Conservation (phyloP, 192 early-diverging fungal species). For the Phlyctochytrium planicorne region DNA sequence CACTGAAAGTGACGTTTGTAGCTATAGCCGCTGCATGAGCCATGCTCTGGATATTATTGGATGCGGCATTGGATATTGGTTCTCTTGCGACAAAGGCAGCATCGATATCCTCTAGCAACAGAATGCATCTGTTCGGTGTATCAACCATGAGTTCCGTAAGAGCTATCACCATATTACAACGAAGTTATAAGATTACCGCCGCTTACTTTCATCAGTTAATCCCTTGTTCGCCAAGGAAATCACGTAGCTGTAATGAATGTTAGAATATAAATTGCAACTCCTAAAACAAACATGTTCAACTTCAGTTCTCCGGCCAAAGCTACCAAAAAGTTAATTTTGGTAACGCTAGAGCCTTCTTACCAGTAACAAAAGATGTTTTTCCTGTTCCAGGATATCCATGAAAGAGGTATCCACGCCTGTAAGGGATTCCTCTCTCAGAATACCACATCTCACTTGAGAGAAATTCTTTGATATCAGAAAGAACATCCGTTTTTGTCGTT, state of each 20-base stretch:
- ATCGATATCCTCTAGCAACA: slow-evolving; percentile 75
- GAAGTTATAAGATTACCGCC: background rate
- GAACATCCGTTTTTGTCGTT: slow-evolving; percentile 20
- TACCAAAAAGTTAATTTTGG: slow-evolving; percentile 28
- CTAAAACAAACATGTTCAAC: slow-evolving; percentile 58
- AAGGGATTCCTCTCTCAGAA: slow-evolving; percentile 58
- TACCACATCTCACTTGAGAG: slow-evolving; percentile 48
- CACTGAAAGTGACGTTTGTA: slow-evolving; percentile 51
- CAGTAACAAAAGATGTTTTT: slow-evolving; percentile 69
- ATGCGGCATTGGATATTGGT: background rate
- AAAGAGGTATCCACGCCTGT: slow-evolving; percentile 63
- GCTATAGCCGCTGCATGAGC: too few relatives aligned
- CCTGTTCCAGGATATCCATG: slow-evolving; percentile 74
- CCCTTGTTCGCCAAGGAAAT: slow-evolving; percentile 64
- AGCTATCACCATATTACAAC: slow-evolving; percentile 39
- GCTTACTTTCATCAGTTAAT: slow-evolving; percentile 60
- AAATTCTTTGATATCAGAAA: slow-evolving; percentile 45
- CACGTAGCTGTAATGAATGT: slow-evolving; percentile 31
- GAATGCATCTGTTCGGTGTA: slow-evolving; percentile 53
- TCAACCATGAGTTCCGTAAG: slow-evolving; percentile 45
- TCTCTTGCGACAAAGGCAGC: slow-evolving; percentile 61
- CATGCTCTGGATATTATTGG: slow-evolving; percentile 18
- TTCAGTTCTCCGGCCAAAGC: slow-evolving; percentile 72
- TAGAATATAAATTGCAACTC: background rate
- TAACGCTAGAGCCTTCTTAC: slow-evolving; percentile 8